Evolutionary conservation across 2,329 filamentous ascomycete species (phyloP).

Genomic region (Penicillium palitans): DNA sequence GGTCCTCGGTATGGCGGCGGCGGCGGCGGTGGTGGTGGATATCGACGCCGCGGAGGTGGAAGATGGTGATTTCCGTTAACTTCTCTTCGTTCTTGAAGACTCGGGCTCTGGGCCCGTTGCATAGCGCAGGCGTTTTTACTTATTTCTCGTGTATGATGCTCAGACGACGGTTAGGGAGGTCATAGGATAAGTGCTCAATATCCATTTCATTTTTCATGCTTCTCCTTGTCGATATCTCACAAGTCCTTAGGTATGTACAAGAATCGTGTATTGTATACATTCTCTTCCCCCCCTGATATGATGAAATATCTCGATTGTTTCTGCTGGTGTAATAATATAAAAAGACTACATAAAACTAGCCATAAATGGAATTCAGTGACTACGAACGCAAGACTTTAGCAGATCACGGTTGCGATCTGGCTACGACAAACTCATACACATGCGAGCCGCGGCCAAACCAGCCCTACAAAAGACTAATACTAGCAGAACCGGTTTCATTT

Average conservation of each 20-base stretch:
- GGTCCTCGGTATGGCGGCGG: constrained; percentile 47
- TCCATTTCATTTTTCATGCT: constrained; percentile 16
- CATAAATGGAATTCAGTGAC: background rate
- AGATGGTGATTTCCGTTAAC: constrained; percentile 38
- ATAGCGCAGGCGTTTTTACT: constrained; percentile 47
- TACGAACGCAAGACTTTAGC: background rate
- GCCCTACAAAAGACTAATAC: background rate
- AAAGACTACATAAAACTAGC: background rate
- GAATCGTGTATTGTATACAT: background rate
- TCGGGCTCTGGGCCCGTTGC: constrained; percentile 30
- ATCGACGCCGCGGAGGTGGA: constrained; percentile 43
- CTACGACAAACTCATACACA: background rate
- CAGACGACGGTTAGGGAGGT: constrained; percentile 24
- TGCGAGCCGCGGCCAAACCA: background rate
- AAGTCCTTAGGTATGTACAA: background rate
- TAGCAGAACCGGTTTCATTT: constrained; percentile 6
- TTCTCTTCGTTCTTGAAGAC: constrained; percentile 6
- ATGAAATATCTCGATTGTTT: too few relatives aligned
- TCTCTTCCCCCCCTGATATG: background rate
- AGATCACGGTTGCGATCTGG: background rate
- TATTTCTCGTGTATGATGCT: constrained; percentile 29
- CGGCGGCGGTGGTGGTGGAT: constrained; percentile 49
- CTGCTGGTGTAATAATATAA: background rate
- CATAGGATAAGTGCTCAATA: constrained; percentile 25
- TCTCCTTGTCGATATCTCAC: background rate